phyloP scores from a whole-genome alignment of 2,329 filamentous ascomycete species.

The Penicillium hesseltinei region DNA sequence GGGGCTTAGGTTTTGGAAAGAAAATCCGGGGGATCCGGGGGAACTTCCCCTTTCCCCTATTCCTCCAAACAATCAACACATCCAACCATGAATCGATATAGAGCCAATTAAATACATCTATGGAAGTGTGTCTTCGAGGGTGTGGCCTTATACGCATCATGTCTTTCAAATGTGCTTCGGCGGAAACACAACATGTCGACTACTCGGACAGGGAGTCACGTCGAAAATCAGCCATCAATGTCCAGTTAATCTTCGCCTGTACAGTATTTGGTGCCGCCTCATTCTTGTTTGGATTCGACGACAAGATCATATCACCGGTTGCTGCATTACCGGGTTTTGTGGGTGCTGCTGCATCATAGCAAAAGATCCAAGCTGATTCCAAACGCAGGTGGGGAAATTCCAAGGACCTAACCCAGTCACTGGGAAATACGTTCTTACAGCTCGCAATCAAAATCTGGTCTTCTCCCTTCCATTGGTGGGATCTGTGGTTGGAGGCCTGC shows the following conservation, averaged over 20 bases:
- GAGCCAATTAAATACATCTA: not conserved
- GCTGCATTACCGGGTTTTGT: conserved; percentile 31
- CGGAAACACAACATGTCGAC: conserved; percentile 25
- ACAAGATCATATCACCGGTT: conserved; percentile 35
- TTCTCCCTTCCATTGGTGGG: conserved; percentile 39
- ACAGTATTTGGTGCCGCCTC: conserved; percentile 31
- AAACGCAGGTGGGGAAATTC: conserved; percentile 28
- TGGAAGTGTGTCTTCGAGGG: not conserved
- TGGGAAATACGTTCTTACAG: conserved; percentile 27
- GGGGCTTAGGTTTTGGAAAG: not conserved
- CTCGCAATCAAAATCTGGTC: conserved; percentile 37
- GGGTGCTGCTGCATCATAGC: conserved; percentile 7
- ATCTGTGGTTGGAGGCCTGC: conserved; percentile 33
- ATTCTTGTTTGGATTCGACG: conserved; percentile 35
- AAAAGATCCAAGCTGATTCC: not conserved
- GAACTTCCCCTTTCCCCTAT: not conserved
- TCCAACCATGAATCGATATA: not conserved
- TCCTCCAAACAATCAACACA: not conserved
- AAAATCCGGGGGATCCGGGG: conserved; percentile 5
- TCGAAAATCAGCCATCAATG: conserved; percentile 25
- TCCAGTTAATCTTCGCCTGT: conserved; percentile 28
- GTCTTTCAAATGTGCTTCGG: not conserved
- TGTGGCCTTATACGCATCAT: conserved; percentile 3
- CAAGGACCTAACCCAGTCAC: conserved; percentile 29
- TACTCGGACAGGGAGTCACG: not conserved